Evolutionary conservation across 768 basidiomycete species (phyloP), one percentile per base, ranked within the genome.

Genomic region (Trametes coccinea): DNA sequence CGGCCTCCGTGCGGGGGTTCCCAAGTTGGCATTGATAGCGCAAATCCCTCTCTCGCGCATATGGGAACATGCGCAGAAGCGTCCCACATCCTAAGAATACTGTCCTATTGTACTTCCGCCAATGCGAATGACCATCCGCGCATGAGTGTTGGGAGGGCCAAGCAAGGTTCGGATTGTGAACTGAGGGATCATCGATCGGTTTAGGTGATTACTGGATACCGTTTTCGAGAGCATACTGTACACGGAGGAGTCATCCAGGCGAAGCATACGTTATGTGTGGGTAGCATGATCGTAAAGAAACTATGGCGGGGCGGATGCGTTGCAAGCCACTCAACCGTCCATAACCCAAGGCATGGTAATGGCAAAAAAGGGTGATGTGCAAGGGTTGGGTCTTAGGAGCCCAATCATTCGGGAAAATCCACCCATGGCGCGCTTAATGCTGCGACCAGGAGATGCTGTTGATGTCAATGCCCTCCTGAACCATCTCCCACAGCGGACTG

Each of bases 401-500:
- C 34, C 34, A 37, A 37, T 6, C 34, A 2, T 37, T 11, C 22
- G 22, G 11, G 11, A 37, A 37, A 6, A 37, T 37, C 6, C 34
- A 37, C 34, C 6, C 6, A 6, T 11, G 6, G 17, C 46, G n/a
- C 41, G 22, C 27, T 30, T 74, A 83, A 66, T 82, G 80, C 72
- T 84, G 92, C 48, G 92, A 90, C 95, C 95, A 98, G 76, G 98
- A 84, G 72, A 98, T 99, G 16, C 90, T 82, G 71, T 87, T 94
- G 67, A 98, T 84, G 74, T 99, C 97, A 61, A 98, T 95, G 45
- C 96, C 96, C 73, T 98, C 97, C 76, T 97, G 94, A 14, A 98
- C 95, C 95, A 99, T 98, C 78, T 99, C 97, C 96, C 96, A 99
- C 56, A 99, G 76, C 37, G 97, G 97, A 71, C 93, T 93, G 63